Conservation (phyloP, 2,329 filamentous ascomycete species). For the Diaporthe aspalathi region DNA sequence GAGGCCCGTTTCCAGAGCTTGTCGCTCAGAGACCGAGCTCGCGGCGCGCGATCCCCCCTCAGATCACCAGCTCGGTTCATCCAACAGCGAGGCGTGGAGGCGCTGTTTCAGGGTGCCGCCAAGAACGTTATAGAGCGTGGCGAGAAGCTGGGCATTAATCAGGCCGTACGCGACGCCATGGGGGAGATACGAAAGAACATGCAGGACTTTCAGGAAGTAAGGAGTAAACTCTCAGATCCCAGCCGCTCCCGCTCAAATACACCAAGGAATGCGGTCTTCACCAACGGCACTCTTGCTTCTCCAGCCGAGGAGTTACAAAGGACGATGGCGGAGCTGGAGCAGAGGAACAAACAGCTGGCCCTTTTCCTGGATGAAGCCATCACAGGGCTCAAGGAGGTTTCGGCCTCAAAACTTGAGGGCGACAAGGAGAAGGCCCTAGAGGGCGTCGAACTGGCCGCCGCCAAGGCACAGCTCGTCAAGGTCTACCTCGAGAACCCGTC, state of each 20-base stretch:
- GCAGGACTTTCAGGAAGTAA: constrained; percentile 71
- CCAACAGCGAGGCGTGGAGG: constrained; percentile 72
- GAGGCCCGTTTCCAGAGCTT: constrained; percentile 47
- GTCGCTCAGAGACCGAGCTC: constrained; percentile 55
- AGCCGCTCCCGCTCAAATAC: constrained; percentile 51
- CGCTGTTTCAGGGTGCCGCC: constrained; percentile 79
- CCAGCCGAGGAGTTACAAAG: constrained; percentile 44
- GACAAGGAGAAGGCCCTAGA: constrained; percentile 63
- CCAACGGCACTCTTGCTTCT: constrained; percentile 41
- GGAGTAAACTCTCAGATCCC: constrained; percentile 40
- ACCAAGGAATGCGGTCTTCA: constrained; percentile 39
- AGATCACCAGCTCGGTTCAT: constrained; percentile 61
- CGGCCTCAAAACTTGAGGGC: constrained; percentile 58
- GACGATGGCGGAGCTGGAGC: constrained; percentile 66
- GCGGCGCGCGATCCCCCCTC: constrained; percentile 57
- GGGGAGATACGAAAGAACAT: constrained; percentile 84
- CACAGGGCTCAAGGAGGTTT: constrained; percentile 69
- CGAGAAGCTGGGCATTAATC: constrained; percentile 83
- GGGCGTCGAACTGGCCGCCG: constrained; percentile 67
- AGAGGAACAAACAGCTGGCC: constrained; percentile 74
- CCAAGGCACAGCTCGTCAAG: constrained; percentile 74
- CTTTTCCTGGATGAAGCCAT: constrained; percentile 76
- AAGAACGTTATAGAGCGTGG: constrained; percentile 79
- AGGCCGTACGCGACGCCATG: constrained; percentile 83
- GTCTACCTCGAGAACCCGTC: constrained; percentile 68